phyloP scores from a whole-genome alignment of 1,139 yeast species.

The Pichia sp. region DNA sequence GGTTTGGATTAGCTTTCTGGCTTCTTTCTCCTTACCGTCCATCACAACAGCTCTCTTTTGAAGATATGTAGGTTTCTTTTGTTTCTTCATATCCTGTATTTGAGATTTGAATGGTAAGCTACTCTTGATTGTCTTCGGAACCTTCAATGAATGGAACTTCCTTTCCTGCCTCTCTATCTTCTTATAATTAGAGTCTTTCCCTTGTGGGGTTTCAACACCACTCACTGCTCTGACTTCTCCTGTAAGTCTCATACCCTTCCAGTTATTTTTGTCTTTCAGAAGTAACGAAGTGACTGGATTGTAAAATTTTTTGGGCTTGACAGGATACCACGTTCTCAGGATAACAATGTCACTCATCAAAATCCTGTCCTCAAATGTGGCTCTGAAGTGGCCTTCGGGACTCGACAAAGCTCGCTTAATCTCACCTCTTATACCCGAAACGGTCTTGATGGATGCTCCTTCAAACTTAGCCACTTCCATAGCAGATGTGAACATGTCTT shows the following conservation, averaged over 20 bases:
- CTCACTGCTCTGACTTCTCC: conserved; percentile 86
- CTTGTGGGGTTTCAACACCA: conserved; percentile 51
- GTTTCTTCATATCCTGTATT: conserved; percentile 82
- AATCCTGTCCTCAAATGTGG: conserved; percentile 96
- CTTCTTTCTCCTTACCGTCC: conserved; percentile 90
- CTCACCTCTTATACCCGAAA: conserved; percentile 96
- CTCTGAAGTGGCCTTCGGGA: conserved; percentile 96
- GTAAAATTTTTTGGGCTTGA: conserved; percentile 81
- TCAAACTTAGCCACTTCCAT: conserved; percentile 97
- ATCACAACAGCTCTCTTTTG: conserved; percentile 91
- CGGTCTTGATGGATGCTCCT: conserved; percentile 95
- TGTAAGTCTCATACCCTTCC: conserved; percentile 96
- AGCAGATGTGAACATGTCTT: conserved; percentile 90
- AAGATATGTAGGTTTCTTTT: conserved; percentile 75
- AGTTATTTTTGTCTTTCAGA: conserved; percentile 67
- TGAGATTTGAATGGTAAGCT: conserved; percentile 90
- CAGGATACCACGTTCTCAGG: conserved; percentile 96
- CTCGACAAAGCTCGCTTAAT: conserved; percentile 89
- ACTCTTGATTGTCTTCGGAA: conserved; percentile 73
- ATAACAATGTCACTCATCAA: conserved; percentile 85
- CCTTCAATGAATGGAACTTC: conserved; percentile 78
- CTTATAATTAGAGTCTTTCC: conserved; percentile 61
- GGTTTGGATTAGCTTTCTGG: conserved; percentile 83
- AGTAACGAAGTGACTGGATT: conserved; percentile 93
- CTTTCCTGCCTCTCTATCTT: conserved; percentile 86